These are phyloP conservation scores for Coemansia sp. DNA, from an alignment of 192 early-diverging fungal genomes.

Conservation along the genomic window DNA sequence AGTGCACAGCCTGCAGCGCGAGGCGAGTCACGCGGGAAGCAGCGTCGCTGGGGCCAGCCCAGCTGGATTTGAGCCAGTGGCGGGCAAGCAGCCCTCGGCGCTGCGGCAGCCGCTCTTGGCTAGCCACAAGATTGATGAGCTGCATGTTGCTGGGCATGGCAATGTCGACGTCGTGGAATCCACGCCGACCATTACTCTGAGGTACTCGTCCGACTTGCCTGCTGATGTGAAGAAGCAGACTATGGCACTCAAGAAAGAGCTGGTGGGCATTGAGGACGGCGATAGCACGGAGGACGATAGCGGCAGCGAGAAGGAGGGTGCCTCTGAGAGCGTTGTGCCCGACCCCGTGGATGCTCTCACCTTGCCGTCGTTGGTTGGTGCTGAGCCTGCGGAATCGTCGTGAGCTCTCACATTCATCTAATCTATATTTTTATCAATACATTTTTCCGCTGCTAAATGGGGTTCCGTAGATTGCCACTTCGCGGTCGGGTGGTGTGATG, in stretches of 20 bases:
- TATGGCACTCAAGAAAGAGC: constrained; percentile 50
- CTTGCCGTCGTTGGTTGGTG: not conserved
- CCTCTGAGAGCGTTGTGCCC: not conserved
- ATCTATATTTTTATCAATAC: not conserved
- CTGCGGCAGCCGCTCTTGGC: constrained; percentile 32
- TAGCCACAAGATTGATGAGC: constrained; percentile 45
- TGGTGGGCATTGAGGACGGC: constrained; percentile 46
- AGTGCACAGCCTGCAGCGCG: constrained; percentile 29
- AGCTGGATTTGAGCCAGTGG: not conserved
- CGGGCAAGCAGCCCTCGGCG: constrained; percentile 7
- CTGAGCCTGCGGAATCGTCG: not conserved
- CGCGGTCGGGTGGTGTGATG: not conserved
- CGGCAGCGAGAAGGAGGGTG: constrained; percentile 19
- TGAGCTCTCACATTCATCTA: not conserved
- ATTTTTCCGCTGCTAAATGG: not conserved
- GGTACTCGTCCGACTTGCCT: constrained; percentile 49
- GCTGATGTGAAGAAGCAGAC: constrained; percentile 48
- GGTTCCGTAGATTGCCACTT: not conserved
- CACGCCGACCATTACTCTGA: constrained; percentile 46
- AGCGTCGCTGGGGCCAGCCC: not conserved
- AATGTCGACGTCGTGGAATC: constrained; percentile 48
- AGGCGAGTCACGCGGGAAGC: not conserved
- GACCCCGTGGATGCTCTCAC: not conserved
- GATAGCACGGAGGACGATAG: constrained; percentile 32
- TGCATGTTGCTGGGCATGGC: constrained; percentile 48